Evolutionary conservation across 1,139 yeast species (phyloP), one percentile per base, ranked within the genome.

Genomic region (Pichia sp.): DNA sequence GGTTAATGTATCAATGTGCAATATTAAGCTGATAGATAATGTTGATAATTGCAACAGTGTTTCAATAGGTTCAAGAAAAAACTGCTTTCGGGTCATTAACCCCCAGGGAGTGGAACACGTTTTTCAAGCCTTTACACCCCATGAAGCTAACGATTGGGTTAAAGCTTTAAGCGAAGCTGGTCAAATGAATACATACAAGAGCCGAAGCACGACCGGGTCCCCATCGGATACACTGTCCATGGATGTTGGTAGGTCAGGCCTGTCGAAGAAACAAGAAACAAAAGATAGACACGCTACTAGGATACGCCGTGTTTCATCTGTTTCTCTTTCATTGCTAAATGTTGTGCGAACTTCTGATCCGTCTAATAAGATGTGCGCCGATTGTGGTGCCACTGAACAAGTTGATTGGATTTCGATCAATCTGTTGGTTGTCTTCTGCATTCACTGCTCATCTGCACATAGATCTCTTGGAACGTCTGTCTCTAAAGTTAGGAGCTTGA

Each of bases 361-460:
- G n/a, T 70, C 77, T 26, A 88, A 88, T 52, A 52, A 58, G 16
- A 46, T 51, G 8, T 88, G 97, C 58, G 83, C 86, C 10, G 97
- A 88, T 52, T 88, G 97, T 63, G 80, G 81, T 0, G 55, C 73
- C 3, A 50, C 62, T 0, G 74, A 71, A 9, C 62, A 70, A 22
- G 94, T 85, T 9, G 96, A 87, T 50, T 88, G 96, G 96, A 72
- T 88, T 5, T 83, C 96, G 0, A 66, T 86, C 44, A 88, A 84
- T 51, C 61, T 81, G 34, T 61, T 86, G 39, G 76, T 77, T 18
- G 74, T 82, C 10, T 66, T 88, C 28, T 88, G 97, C 58, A 78
- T 86, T 28, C 77, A 80, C 33, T 88, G 97, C 52, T 80, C 95
- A 0, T 70, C 77, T 2, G 64, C 70, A 30, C 80, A 74, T 47